phyloP scores from a whole-genome alignment of 106 monocot species.

The Acanthochlamys bracteata region DNA sequence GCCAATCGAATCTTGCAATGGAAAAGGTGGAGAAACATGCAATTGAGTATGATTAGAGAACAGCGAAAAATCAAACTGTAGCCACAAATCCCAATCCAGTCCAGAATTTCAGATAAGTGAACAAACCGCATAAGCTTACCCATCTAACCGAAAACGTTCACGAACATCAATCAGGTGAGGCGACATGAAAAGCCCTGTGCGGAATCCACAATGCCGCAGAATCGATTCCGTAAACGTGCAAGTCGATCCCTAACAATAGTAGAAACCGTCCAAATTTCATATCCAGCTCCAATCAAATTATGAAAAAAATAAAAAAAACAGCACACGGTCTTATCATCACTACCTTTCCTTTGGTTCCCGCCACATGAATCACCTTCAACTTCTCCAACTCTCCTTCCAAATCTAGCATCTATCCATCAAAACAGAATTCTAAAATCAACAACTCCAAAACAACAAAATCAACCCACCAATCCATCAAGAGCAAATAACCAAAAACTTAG shows the following conservation, averaged over 20 bases:
- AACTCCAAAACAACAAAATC: neutral
- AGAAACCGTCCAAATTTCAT: no score
- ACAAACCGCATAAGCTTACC: no score
- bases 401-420: constrained; percentile 52
- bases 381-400: constrained; percentile 45
- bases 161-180: constrained; percentile 90
- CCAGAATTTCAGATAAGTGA: no score
- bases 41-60: no score
- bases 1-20: no score
- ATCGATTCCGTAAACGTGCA: constrained; percentile 89
- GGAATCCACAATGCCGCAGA: constrained; percentile 66
- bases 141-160: constrained; percentile 76
- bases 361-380: constrained; percentile 87
- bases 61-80: neutral
- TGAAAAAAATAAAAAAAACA: neutral
- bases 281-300: neutral
- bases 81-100: neutral
- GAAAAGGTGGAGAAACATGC: no score
- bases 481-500: no score
- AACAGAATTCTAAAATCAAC: neutral
- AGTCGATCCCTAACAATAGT: constrained; percentile 63
- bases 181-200: constrained; percentile 87
- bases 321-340: no score
- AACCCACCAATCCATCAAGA: no score
- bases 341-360: constrained; percentile 96